A percentile compares a stretch with the other conserved stretches of the same genome.
These are phyloP conservation scores for Ophiostoma sp. DNA, from an alignment of 2,329 filamentous ascomycete genomes.

Conservation along the genomic window DNA sequence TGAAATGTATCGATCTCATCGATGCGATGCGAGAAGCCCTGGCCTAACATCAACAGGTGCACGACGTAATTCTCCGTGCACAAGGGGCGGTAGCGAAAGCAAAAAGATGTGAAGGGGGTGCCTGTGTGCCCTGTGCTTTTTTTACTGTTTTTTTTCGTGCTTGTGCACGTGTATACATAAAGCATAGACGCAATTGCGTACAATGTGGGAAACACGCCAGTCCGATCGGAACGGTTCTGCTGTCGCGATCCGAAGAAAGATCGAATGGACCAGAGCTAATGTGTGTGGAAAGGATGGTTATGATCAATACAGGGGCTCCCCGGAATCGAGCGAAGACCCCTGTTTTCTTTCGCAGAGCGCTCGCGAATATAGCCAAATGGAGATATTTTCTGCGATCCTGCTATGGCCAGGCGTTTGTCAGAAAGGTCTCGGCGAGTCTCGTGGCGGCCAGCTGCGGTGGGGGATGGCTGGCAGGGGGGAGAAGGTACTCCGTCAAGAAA, in stretches of 20 bases:
- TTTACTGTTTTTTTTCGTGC: not conserved
- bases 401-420: not conserved
- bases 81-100: not conserved
- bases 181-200: not conserved
- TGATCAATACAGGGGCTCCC: conserved; percentile 1
- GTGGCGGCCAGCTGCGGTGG: not conserved
- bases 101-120: not conserved
- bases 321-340: not conserved
- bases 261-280: not conserved
- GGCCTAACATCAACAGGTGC: not conserved
- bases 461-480: not conserved
- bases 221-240: not conserved
- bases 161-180: not conserved
- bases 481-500: not conserved
- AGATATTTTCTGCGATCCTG: not conserved
- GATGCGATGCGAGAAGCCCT: not conserved
- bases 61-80: not conserved
- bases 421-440: not conserved
- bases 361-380: not conserved
- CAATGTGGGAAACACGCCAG: not conserved
- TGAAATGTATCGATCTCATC: not conserved
- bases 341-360: not conserved
- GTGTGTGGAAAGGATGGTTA: not conserved
- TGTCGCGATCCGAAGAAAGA: not conserved
- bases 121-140: not conserved